Percentiles rank a stretch among this genome's conserved stretches.
These are phyloP conservation scores for Pleurostoma richardsiae DNA, from an alignment of 2,329 filamentous ascomycete species.

Conservation along the genomic window DNA sequence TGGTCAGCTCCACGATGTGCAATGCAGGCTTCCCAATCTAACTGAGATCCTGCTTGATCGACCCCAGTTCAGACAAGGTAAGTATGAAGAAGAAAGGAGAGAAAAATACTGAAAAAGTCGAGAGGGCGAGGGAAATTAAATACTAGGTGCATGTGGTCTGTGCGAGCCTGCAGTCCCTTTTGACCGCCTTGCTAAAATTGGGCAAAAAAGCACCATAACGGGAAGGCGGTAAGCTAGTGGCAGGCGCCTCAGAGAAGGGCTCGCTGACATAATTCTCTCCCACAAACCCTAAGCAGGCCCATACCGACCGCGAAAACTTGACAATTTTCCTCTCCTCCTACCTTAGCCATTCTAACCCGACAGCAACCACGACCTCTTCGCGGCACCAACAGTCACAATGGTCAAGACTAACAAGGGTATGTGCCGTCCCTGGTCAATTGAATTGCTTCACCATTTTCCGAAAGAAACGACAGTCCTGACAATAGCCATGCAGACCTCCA, in stretches of 20 bases:
- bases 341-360: background rate
- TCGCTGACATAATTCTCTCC: background rate
- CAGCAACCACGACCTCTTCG: constrained; percentile 5
- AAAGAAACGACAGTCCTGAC: constrained; percentile 11
- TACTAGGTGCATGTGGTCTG: background rate
- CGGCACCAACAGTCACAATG: constrained; percentile 48
- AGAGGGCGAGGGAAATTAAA: constrained; percentile 3
- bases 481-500: constrained; percentile 44
- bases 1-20: constrained; percentile 44
- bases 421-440: constrained; percentile 11
- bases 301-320: background rate
- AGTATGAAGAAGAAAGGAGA: constrained; percentile 41
- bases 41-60: constrained; percentile 35
- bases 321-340: background rate
- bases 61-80: constrained; percentile 39
- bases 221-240: background rate
- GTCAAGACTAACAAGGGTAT: constrained; percentile 58
- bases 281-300: background rate
- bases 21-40: constrained; percentile 44
- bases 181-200: background rate
- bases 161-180: background rate
- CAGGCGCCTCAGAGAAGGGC: background rate
- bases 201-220: background rate
- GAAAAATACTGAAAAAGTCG: constrained; percentile 13
- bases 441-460: background rate